A percentile compares a stretch with the other conserved stretches of the same genome.
phyloP scores from a whole-genome alignment of 2,329 filamentous ascomycete species.

The Arthrinium puccinioides region DNA sequence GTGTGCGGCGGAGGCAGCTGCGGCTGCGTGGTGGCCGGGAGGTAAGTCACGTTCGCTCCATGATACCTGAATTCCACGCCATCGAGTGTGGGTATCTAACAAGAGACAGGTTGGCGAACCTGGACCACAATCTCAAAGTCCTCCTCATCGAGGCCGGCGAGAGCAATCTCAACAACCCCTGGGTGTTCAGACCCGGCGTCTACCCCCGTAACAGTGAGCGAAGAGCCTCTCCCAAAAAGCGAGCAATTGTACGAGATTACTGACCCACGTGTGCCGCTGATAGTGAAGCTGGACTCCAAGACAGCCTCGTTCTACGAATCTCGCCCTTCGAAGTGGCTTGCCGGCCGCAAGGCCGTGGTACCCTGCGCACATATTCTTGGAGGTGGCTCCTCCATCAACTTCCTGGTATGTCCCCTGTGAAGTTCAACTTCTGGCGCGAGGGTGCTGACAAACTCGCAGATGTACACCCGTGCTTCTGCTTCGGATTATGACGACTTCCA shows the following conservation, averaged over 20 bases:
- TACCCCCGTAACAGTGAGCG: slow-evolving; percentile 75
- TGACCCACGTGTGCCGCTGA: no score
- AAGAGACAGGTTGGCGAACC: slow-evolving; percentile 54
- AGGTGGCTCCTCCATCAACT: slow-evolving; percentile 69
- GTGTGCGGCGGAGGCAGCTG: slow-evolving; percentile 69
- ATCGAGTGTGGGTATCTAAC: no score
- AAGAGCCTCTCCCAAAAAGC: slow-evolving; percentile 5
- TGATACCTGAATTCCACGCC: no score
- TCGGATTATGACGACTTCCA: slow-evolving; percentile 76
- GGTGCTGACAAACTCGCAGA: slow-evolving; percentile 31
- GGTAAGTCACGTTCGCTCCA: no score
- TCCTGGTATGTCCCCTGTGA: slow-evolving; percentile 46
- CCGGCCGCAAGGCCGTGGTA: slow-evolving; percentile 65
- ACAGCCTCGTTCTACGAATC: slow-evolving; percentile 78
- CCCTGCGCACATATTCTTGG: slow-evolving; percentile 67
- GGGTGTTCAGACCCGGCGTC: slow-evolving; percentile 68
- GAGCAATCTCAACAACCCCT: slow-evolving; percentile 64
- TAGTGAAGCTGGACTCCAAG: slow-evolving; percentile 69
- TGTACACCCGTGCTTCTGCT: slow-evolving; percentile 66
- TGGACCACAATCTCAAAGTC: slow-evolving; percentile 68
- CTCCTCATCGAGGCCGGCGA: slow-evolving; percentile 25
- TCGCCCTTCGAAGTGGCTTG: slow-evolving; percentile 64
- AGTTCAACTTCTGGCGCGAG: no score
- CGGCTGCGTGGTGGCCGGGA: slow-evolving; percentile 49
- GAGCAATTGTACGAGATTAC: no score